Evolutionary conservation across 768 basidiomycete genomes (phyloP).

Genomic region (Naganishia kalamii): DNA sequence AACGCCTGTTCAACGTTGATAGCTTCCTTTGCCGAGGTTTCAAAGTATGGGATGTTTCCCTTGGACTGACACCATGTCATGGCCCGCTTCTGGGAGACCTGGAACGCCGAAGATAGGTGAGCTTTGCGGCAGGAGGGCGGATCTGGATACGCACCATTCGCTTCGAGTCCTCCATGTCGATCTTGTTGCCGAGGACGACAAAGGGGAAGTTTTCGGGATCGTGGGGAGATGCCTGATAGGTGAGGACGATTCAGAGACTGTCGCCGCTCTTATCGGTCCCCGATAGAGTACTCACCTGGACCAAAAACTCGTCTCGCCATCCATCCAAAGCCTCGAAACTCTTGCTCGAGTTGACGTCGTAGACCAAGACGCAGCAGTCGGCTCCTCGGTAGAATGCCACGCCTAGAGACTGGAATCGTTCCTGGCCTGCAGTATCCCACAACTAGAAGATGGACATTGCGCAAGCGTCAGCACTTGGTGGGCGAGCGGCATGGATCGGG

Average conservation of each 20-base stretch:
- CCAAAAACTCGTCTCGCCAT: slow-evolving; percentile 98
- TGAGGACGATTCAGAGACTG: background rate
- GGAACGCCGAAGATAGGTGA: background rate
- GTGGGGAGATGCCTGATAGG: slow-evolving; percentile 80
- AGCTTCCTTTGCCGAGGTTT: slow-evolving; percentile 98
- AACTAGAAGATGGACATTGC: slow-evolving; percentile 54
- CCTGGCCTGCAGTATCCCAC: slow-evolving; percentile 99
- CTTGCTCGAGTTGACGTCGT: slow-evolving; percentile 97
- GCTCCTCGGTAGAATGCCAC: slow-evolving; percentile 99
- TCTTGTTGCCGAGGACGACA: slow-evolving; percentile 99
- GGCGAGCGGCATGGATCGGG: background rate
- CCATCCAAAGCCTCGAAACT: slow-evolving; percentile 97
- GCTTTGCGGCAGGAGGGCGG: slow-evolving; percentile 1
- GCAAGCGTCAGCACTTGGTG: background rate
- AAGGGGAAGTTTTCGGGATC: slow-evolving; percentile 99
- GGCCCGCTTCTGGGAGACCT: slow-evolving; percentile 98
- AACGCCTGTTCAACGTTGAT: slow-evolving; percentile 99
- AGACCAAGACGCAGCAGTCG: slow-evolving; percentile 97
- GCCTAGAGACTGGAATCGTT: slow-evolving; percentile 97
- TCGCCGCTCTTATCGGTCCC: too few relatives aligned
- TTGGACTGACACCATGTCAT: slow-evolving; percentile 99
- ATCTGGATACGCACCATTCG: slow-evolving; percentile 58
- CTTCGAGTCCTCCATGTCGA: slow-evolving; percentile 98
- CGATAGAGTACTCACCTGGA: slow-evolving; percentile 53
- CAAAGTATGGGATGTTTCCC: slow-evolving; percentile 99